Conservation (phyloP, 192 early-diverging fungal species). For the Ambispora gerdemannii region DNA sequence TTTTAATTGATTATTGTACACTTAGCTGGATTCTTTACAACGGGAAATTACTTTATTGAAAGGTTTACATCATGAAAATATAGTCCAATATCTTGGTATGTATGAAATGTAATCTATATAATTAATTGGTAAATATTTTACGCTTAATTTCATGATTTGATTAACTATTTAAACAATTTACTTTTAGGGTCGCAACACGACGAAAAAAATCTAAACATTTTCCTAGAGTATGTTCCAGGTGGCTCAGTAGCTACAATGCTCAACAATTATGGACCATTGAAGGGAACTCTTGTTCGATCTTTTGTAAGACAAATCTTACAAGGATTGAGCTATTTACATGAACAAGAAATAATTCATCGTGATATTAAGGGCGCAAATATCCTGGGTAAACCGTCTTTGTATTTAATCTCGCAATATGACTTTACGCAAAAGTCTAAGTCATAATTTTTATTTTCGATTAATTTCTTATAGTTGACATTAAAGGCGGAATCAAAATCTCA, state of each 20-base stretch:
- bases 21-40: constrained; percentile 70
- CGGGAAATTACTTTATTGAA: constrained; percentile 87
- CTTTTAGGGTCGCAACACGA: constrained; percentile 72
- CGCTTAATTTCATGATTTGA: constrained; percentile 14
- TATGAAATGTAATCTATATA: constrained; percentile 9
- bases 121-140: background rate
- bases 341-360: constrained; percentile 91
- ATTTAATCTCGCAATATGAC: too few species aligned
- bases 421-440: too few species aligned
- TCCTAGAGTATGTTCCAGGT: constrained; percentile 96
- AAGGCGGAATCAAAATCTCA: constrained; percentile 93
- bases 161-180: too few species aligned
- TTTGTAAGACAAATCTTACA: constrained; percentile 89
- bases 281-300: constrained; percentile 75
- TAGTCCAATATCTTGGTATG: constrained; percentile 90
- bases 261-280: constrained; percentile 83
- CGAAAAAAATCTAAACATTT: constrained; percentile 79
- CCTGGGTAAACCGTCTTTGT: constrained; percentile 46
- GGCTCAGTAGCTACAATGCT: constrained; percentile 88
- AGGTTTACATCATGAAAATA: constrained; percentile 91
- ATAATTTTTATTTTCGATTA: too few species aligned
- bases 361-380: constrained; percentile 98
- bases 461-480: constrained; percentile 81
- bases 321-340: constrained; percentile 93
- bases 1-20: background rate